phyloP scores from a whole-genome alignment of 2,329 filamentous ascomycete species.

The Aspergillus novofumigatus region DNA sequence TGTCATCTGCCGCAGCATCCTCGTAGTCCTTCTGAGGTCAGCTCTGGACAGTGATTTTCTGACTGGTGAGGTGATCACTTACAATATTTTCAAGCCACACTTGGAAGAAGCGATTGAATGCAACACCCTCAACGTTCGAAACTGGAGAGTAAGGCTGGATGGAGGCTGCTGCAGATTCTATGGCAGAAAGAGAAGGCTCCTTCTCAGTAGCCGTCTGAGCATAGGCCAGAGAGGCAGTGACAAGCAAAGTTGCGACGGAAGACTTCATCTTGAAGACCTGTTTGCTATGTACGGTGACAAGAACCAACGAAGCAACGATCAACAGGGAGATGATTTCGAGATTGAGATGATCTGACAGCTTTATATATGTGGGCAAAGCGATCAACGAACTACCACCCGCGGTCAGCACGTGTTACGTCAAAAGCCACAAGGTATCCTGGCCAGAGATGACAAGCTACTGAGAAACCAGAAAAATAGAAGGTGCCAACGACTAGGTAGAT shows the following conservation, averaged over 20 bases:
- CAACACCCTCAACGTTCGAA: conserved; percentile 22
- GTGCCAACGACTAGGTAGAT: neutral
- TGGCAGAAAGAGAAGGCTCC: conserved; percentile 25
- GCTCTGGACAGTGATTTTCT: conserved; percentile 13
- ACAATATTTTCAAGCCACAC: conserved; percentile 76
- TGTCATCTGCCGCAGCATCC: conserved; percentile 57
- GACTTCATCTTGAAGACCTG: conserved; percentile 47
- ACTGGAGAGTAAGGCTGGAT: conserved; percentile 60
- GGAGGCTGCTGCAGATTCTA: conserved; percentile 46
- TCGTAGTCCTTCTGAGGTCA: conserved; percentile 58
- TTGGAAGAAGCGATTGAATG: conserved; percentile 57
- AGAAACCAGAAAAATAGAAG: neutral
- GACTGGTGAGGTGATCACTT: conserved; percentile 26
- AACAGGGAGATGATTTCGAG: neutral
- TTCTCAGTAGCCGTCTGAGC: conserved; percentile 24
- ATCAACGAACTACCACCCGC: neutral
- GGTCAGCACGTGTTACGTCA: neutral
- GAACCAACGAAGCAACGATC: neutral
- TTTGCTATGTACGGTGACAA: neutral
- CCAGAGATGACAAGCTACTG: neutral
- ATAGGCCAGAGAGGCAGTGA: conserved; percentile 18
- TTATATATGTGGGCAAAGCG: neutral
- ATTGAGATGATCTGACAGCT: neutral
- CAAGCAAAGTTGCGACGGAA: conserved; percentile 26
- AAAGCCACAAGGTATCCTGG: neutral